Conservation (phyloP, 129 eudicot genomes). For the Tanacetum coccineum region DNA sequence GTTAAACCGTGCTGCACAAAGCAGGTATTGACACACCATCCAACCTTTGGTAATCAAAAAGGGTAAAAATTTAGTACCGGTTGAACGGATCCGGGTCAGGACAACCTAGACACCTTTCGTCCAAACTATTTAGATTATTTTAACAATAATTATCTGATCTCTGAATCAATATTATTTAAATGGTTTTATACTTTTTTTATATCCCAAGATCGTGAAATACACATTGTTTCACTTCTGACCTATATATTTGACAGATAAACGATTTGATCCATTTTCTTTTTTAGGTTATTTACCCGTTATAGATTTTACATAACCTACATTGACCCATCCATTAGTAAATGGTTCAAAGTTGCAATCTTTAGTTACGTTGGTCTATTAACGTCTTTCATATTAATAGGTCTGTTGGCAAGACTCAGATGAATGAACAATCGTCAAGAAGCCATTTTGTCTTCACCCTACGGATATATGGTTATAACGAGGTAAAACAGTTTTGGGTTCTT, state of each 20-base stretch:
- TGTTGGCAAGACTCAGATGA: slow-evolving; percentile 97
- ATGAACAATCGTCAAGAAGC: slow-evolving; percentile 96
- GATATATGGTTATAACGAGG: slow-evolving; percentile 82
- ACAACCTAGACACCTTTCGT: background rate
- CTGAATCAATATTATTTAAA: background rate
- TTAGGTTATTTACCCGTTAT: slow-evolving; percentile 19
- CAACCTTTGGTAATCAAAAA: background rate
- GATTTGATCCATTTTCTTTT: background rate
- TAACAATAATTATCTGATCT: background rate
- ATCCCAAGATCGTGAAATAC: background rate
- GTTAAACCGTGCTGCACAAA: slow-evolving; percentile 79
- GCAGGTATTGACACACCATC: slow-evolving; percentile 50
- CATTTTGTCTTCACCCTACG: slow-evolving; percentile 96
- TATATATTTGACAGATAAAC: no score
- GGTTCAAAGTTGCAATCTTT: background rate
- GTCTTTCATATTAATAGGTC: slow-evolving; percentile 49
- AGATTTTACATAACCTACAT: background rate
- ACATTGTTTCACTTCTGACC: no score
- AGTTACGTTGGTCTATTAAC: background rate
- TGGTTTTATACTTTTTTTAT: background rate
- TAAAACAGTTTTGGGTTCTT: slow-evolving; percentile 11
- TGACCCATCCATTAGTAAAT: background rate
- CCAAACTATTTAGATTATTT: background rate
- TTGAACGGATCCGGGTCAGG: background rate
- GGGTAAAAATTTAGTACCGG: background rate